Evolutionary conservation across 352 stramenopile genomes (phyloP), one percentile per base, ranked within the genome.

Genomic region (Phytophthora sp.): DNA sequence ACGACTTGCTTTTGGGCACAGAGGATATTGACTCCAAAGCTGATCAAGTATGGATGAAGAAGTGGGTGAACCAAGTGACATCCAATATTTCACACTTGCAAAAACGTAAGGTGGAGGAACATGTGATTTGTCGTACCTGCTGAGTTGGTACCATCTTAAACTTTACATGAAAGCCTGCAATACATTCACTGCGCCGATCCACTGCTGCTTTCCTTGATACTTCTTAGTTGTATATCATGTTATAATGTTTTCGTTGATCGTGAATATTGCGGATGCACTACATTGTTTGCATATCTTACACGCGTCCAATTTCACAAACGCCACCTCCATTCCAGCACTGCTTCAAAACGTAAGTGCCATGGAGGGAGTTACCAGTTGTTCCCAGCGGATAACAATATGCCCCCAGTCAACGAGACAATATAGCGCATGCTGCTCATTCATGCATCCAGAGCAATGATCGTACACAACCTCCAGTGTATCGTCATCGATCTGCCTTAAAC

Each of bases 371-470:
- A 87, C 77, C 11, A 82, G 35, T 48, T 87, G 75, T 54, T 89
- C 79, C 79, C 79, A 89, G 9, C 79, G 75, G 35, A 82, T 76
- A 51, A 81, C 72, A 18, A 89, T 81, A 43, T 73, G 69, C 12
- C 77, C 71, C 51, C 70, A 84, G 35, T 89, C 65, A 13, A 89
- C 65, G 34, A 89, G 72, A 23, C 82, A 62, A 26, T 76, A 77
- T 42, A 73, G 72, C 27, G 79, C 74, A 21, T 86, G 75, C 38
- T 80, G 62, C 46, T 80, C 67, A 42, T 41, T 87, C 41, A 80
- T 49, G 24, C 73, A 82, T 30, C 43, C 61, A 12, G 73, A 61
- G 34, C 49, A 72, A 38, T 82, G 73, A 39, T 82, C 73, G 44
- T 82, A 82, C 50, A 76, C 38, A 12, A 81, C 56, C 20, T 81